Percentiles rank a stretch among this genome's conserved stretches.
These are phyloP conservation scores for Pyrus betulifolia DNA, from an alignment of 306 rosid species.

Conservation along the genomic window DNA sequence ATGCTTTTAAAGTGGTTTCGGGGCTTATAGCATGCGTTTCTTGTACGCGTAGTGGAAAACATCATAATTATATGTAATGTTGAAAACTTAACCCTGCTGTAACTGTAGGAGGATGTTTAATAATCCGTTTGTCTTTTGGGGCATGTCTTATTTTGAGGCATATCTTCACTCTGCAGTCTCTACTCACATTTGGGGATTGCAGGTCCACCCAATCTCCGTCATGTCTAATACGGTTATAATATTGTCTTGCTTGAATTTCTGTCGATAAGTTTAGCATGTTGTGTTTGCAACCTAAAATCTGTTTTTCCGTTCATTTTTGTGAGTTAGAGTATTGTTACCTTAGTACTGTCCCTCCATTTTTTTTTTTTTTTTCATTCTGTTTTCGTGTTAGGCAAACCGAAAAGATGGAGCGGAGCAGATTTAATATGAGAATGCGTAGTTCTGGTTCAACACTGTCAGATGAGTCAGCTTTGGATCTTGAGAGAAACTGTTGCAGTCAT, in stretches of 20 bases:
- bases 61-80: conserved; percentile 27
- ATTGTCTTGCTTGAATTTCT: neutral
- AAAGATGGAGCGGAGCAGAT: conserved; percentile 66
- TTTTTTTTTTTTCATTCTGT: neutral
- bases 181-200: neutral
- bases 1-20: neutral
- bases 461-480: conserved; percentile 94
- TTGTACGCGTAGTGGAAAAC: conserved; percentile 32
- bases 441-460: conserved; percentile 88
- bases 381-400: conserved; percentile 24
- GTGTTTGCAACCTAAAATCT: neutral
- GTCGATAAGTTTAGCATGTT: neutral
- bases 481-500: conserved; percentile 80
- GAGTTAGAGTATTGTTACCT: neutral
- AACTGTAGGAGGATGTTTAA: conserved; percentile 13
- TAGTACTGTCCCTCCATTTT: neutral
- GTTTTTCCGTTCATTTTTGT: neutral
- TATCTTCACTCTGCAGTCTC: neutral
- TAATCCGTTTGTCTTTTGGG: neutral
- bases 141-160: neutral
- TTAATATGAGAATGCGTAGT: conserved; percentile 51
- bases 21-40: conserved; percentile 16
- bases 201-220: neutral
- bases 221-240: neutral
- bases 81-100: conserved; percentile 3